Conservation (phyloP, 805 yeast genomes). For the Saturnispora mendoncae region DNA sequence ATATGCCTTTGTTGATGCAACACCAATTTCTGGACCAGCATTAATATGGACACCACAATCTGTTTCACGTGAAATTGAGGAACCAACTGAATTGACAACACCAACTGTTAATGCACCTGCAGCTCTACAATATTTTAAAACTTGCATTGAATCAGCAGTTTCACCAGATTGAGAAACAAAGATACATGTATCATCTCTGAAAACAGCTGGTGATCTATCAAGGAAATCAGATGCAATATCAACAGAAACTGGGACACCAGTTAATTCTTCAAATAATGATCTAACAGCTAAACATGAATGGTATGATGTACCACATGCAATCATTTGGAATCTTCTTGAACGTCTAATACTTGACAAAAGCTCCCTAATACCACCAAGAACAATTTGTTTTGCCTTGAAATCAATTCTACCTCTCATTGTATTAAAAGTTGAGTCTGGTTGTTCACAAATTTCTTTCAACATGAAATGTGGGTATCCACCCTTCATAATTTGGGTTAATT, state of each 20-base stretch:
- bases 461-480: conserved; percentile 94
- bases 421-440: conserved; percentile 95
- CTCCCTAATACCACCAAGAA: conserved; percentile 81
- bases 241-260: conserved; percentile 88
- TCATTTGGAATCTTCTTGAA: conserved; percentile 92
- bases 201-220: conserved; percentile 93
- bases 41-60: conserved; percentile 99
- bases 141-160: conserved; percentile 95
- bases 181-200: conserved; percentile 95
- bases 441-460: conserved; percentile 98
- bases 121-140: conserved; percentile 89
- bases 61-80: conserved; percentile 91
- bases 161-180: conserved; percentile 99
- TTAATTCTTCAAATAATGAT: conserved; percentile 90
- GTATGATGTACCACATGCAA: conserved; percentile 98
- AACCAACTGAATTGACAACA: conserved; percentile 95
- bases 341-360: conserved; percentile 85
- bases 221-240: conserved; percentile 92
- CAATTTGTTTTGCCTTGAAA: conserved; percentile 67
- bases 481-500: conserved; percentile 95
- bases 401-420: conserved; percentile 99
- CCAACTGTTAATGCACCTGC: conserved; percentile 97
- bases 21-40: conserved; percentile 99
- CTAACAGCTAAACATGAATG: conserved; percentile 98
- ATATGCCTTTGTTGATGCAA: conserved; percentile 97